Evolutionary conservation across 1,139 yeast genomes (phyloP).

Genomic region (Zhuliangozyma blackwelliae): DNA sequence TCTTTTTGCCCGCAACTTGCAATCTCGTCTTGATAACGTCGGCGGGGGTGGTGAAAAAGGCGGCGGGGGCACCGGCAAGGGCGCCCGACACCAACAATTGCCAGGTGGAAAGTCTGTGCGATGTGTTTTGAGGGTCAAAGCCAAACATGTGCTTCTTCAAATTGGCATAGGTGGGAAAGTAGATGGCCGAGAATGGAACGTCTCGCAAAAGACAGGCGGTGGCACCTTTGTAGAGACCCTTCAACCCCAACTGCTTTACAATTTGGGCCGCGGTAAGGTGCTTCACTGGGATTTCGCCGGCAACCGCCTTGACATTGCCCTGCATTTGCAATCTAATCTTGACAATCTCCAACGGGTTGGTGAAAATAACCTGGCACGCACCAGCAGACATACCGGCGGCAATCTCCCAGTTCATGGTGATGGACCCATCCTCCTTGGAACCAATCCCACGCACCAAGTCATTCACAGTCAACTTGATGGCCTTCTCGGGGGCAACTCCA

Average conservation of each 20-base stretch:
- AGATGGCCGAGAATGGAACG: slow-evolving; percentile 95
- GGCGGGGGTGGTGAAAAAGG: slow-evolving; percentile 91
- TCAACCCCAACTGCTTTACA: slow-evolving; percentile 72
- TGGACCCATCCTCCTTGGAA: slow-evolving; percentile 48
- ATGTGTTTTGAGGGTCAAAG: slow-evolving; percentile 65
- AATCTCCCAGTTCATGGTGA: slow-evolving; percentile 71
- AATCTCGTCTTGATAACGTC: slow-evolving; percentile 95
- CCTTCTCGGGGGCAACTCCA: slow-evolving; percentile 98
- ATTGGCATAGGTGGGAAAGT: slow-evolving; percentile 96
- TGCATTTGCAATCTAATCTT: slow-evolving; percentile 93
- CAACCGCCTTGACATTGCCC: slow-evolving; percentile 55
- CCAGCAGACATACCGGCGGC: slow-evolving; percentile 93
- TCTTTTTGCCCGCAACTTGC: slow-evolving; percentile 77
- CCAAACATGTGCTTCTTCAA: slow-evolving; percentile 77
- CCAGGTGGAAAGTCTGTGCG: slow-evolving; percentile 64
- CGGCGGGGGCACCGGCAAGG: slow-evolving; percentile 97
- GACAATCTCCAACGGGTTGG: slow-evolving; percentile 94
- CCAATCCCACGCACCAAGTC: slow-evolving; percentile 79
- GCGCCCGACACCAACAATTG: slow-evolving; percentile 89
- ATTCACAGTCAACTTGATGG: slow-evolving; percentile 91
- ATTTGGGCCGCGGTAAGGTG: slow-evolving; percentile 64
- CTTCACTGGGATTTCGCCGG: slow-evolving; percentile 45
- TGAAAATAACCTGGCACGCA: slow-evolving; percentile 92
- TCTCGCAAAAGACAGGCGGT: slow-evolving; percentile 90
- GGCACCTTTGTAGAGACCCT: slow-evolving; percentile 90